Base-by-base conservation (phyloP, 176 grass and related monocot species). In the Phoenix dactylifera region DNA sequence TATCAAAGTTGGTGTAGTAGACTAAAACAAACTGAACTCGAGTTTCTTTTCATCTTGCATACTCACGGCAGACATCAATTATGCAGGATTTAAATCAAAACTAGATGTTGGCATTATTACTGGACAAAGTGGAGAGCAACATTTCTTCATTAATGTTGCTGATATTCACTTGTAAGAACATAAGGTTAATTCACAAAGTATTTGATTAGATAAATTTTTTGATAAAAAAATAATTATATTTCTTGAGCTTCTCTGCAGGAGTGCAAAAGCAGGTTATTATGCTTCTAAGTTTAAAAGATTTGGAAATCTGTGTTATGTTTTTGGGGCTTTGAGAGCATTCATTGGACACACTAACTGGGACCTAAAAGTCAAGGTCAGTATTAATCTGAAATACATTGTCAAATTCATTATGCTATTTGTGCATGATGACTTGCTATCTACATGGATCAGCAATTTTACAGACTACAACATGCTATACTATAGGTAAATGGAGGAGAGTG, bases 241-340 rank as follows among this genome's bases (percentile, higher is more conserved):
- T 17, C 56, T 60, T 62, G 22, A n/a, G 39, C 61, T 32, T 54
- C 12, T 26, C 49, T 78, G 63, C 60, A 97, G 87, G 81, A 97
- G 92, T 80, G 92, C 92, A 55, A 97, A 91, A 75, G 92, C 87
- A 29, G 87, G 92, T 55, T 97, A 91, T 79, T 97, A 74, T 82
- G 72, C 92, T 77, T 91, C 92, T 52, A 73, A 85, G 75, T 97
- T 85, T 65, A 97, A 91, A 74, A 73, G 67, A 62, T 97, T 97
- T 85, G 81, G 92, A 30, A 88, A 97, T 74, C 71, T 97, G 24
- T 97, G 92, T 63, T 97, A 97, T 72, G 73, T 97, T 66, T 70
- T 97, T 44, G 87, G 92, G 52, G 81, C 84, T 57, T 67, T 97
- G 63, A 97, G 85, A 77, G 92, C 72, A 29, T 97, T 97, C 55